Percentiles rank a stretch among this genome's conserved stretches.
phyloP scores from a whole-genome alignment of 1,284 basidiomycete species.

The Malassezia furfur region DNA sequence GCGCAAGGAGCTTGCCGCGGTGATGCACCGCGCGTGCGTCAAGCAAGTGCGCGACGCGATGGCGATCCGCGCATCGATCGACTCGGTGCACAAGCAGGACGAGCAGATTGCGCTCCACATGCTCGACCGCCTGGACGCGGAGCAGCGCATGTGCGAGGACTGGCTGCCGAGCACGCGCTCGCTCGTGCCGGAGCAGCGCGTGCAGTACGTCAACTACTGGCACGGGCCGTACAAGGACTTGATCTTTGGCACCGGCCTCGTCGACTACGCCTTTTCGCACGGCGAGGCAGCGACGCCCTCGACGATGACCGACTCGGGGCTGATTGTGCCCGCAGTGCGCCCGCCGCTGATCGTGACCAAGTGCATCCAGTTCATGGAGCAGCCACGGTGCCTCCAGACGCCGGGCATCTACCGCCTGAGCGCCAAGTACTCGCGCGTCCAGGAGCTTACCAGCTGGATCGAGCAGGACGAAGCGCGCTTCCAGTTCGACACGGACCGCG shows the following conservation, averaged over 20 bases:
- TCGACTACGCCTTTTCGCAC: constrained; percentile 77
- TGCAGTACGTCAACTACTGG: constrained; percentile 61
- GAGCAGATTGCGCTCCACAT: constrained; percentile 63
- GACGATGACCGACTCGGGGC: constrained; percentile 63
- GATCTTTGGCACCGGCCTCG: constrained; percentile 81
- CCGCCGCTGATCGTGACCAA: constrained; percentile 71
- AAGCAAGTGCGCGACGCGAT: constrained; percentile 27
- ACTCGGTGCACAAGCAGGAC: constrained; percentile 32
- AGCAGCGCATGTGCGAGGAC: constrained; percentile 55
- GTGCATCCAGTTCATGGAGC: constrained; percentile 74
- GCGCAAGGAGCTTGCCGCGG: constrained; percentile 62
- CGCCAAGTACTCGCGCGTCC: constrained; percentile 73
- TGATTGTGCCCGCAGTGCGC: constrained; percentile 32
- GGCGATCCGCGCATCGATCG: constrained; percentile 22
- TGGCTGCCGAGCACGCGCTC: constrained; percentile 48
- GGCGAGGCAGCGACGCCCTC: constrained; percentile 10
- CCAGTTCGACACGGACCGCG: constrained; percentile 62
- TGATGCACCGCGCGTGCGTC: constrained; percentile 50
- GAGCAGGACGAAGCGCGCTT: constrained; percentile 83
- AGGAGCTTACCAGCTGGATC: constrained; percentile 74
- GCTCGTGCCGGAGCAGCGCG: constrained; percentile 56
- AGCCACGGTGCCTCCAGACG: constrained; percentile 60
- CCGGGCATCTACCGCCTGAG: constrained; percentile 59
- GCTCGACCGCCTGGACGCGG: constrained; percentile 59
- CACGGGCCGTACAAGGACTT: constrained; percentile 69